These are phyloP conservation scores for Aphanomyces stellatus DNA, from an alignment of 352 stramenopile species.

Conservation along the genomic window DNA sequence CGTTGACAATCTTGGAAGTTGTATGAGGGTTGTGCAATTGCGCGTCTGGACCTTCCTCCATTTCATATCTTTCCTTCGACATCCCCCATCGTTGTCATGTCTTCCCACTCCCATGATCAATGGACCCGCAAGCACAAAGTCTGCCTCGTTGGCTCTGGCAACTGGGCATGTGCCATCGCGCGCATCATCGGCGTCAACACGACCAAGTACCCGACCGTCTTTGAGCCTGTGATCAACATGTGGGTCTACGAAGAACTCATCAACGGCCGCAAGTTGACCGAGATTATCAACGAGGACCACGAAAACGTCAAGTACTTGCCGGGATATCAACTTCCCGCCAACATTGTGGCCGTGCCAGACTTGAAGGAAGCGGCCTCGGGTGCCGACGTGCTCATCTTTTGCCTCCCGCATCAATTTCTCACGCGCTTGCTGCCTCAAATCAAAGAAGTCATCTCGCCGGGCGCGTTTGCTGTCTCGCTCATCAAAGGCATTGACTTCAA, in stretches of 20 bases:
- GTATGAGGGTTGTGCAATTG: no score
- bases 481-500: slow-evolving; percentile 91
- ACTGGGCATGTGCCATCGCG: slow-evolving; percentile 76
- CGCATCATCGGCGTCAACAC: slow-evolving; percentile 80
- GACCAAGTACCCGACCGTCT: slow-evolving; percentile 38
- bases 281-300: slow-evolving; percentile 95
- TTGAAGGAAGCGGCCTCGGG: slow-evolving; percentile 80
- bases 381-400: slow-evolving; percentile 94
- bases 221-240: slow-evolving; percentile 91
- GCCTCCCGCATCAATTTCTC: slow-evolving; percentile 95
- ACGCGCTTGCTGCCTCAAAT: slow-evolving; percentile 85
- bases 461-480: slow-evolving; percentile 78
- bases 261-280: slow-evolving; percentile 84
- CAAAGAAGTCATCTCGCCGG: slow-evolving; percentile 58
- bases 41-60: no score
- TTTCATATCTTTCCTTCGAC: not conserved
- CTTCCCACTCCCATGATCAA: not conserved
- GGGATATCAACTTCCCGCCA: slow-evolving; percentile 87
- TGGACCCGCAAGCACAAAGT: not conserved
- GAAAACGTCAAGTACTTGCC: slow-evolving; percentile 95
- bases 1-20: no score
- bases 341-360: slow-evolving; percentile 90
- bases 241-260: slow-evolving; percentile 94
- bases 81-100: not conserved
- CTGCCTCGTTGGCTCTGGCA: slow-evolving; percentile 60